Conservation (phyloP, 1,284 basidiomycete genomes). For the Trichosporon faecale region DNA sequence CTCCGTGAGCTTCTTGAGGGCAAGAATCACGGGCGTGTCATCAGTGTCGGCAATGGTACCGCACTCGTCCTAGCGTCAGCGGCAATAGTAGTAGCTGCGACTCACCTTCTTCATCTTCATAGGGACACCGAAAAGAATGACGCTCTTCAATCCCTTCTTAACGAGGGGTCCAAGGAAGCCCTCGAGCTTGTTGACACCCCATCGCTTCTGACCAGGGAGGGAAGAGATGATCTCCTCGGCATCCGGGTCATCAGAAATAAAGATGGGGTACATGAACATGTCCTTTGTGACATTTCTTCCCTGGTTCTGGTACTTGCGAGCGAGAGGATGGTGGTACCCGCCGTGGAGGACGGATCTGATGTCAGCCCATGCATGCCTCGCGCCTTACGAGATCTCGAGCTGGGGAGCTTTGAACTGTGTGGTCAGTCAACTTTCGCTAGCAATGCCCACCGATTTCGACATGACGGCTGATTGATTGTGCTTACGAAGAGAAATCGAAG, state of each 20-base stretch:
- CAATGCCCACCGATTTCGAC: background rate
- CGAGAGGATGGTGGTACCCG: slow-evolving; percentile 84
- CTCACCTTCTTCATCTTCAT: slow-evolving; percentile 74
- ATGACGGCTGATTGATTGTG: background rate
- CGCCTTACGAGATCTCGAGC: slow-evolving; percentile 39
- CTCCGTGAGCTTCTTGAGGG: slow-evolving; percentile 70
- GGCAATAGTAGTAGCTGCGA: background rate
- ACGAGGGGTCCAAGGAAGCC: slow-evolving; percentile 85
- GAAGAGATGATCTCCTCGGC: slow-evolving; percentile 71
- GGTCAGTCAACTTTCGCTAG: background rate
- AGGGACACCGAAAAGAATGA: slow-evolving; percentile 97
- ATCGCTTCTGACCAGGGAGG: slow-evolving; percentile 82
- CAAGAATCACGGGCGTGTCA: slow-evolving; percentile 86
- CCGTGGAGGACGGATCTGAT: slow-evolving; percentile 78
- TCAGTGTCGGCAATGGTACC: slow-evolving; percentile 89
- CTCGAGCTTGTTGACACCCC: slow-evolving; percentile 92
- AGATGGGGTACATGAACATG: slow-evolving; percentile 98
- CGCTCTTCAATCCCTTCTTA: slow-evolving; percentile 81
- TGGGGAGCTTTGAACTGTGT: slow-evolving; percentile 30
- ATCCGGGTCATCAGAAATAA: slow-evolving; percentile 87
- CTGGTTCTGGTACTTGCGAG: slow-evolving; percentile 76
- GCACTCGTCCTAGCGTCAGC: slow-evolving; percentile 62
- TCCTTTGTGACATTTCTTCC: slow-evolving; percentile 70
- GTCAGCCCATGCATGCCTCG: background rate
- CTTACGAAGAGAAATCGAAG: background rate